phyloP scores from a whole-genome alignment of 805 yeast genomes.

The Jamesozyma lodderae region DNA sequence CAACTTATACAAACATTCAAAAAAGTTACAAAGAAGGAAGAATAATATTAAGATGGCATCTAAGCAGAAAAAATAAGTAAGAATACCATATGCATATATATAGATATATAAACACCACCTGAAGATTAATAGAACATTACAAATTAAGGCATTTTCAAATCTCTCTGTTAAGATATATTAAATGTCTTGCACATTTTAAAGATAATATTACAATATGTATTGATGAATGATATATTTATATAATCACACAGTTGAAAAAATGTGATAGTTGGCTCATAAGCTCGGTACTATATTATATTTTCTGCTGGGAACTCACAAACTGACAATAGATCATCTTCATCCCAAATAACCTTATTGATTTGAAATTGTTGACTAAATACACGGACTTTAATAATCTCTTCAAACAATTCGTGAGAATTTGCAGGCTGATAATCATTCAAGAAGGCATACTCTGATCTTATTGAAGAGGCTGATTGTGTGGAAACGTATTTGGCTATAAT shows the following conservation, averaged over 20 bases:
- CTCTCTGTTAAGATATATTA: too few species aligned
- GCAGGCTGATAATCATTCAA: slow-evolving; percentile 9
- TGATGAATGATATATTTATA: neutral
- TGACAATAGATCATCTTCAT: slow-evolving; percentile 8
- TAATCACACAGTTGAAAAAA: neutral
- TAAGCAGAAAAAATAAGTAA: too few species aligned
- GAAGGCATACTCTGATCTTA: slow-evolving; percentile 8
- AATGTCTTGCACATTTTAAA: too few species aligned
- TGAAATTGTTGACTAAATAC: slow-evolving; percentile 12
- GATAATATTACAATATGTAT: slow-evolving; percentile 1
- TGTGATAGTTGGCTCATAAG: neutral
- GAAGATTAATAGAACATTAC: too few species aligned
- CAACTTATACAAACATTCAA: slow-evolving; percentile 55
- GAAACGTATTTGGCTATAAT: slow-evolving; percentile 9
- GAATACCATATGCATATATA: too few species aligned
- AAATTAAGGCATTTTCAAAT: too few species aligned
- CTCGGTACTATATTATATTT: too few species aligned
- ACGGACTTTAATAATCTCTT: slow-evolving; percentile 11
- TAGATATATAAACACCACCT: too few species aligned
- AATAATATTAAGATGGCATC: slow-evolving; percentile 19
- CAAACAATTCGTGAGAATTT: slow-evolving; percentile 6
- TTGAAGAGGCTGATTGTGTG: slow-evolving; percentile 9
- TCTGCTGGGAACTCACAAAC: neutral
- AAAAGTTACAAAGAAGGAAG: slow-evolving; percentile 32
- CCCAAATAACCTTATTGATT: slow-evolving; percentile 13